Conservation (phyloP, 1,284 basidiomycete genomes). For the Boletus mariae region DNA sequence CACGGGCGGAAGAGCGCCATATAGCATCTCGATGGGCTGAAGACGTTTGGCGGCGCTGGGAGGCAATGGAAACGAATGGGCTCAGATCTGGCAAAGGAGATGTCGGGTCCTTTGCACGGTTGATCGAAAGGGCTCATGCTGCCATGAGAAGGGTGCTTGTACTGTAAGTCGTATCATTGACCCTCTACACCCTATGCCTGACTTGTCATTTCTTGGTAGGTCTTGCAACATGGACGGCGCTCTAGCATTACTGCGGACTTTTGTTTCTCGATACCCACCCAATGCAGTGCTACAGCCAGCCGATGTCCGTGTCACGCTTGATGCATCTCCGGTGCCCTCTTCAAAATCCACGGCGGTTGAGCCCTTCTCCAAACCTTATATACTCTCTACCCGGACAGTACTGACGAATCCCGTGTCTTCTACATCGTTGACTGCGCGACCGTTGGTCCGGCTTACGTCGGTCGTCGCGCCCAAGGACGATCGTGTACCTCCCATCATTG, state of each 20-base stretch:
- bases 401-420: conserved; percentile 33
- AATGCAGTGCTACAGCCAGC: conserved; percentile 28
- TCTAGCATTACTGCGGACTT: conserved; percentile 48
- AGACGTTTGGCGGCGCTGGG: conserved; percentile 60
- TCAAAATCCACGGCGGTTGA: conserved; percentile 5
- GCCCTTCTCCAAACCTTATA: conserved; percentile 36
- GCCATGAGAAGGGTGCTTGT: conserved; percentile 62
- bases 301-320: background rate
- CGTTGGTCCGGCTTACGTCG: conserved; percentile 61
- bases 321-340: background rate
- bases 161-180: conserved; percentile 43
- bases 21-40: conserved; percentile 48
- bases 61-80: conserved; percentile 36
- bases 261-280: conserved; percentile 59
- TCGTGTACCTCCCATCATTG: conserved; percentile 62
- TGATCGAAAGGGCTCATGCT: conserved; percentile 61
- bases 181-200: background rate
- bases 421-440: conserved; percentile 39
- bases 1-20: conserved; percentile 46
- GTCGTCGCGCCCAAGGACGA: conserved; percentile 58
- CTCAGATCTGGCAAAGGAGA: conserved; percentile 24
- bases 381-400: conserved; percentile 53
- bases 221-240: conserved; percentile 50
- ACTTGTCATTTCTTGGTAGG: conserved; percentile 33
- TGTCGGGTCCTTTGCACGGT: conserved; percentile 27